phyloP scores from a whole-genome alignment of 1,284 basidiomycete species.

The Microbotryum saponariae region DNA sequence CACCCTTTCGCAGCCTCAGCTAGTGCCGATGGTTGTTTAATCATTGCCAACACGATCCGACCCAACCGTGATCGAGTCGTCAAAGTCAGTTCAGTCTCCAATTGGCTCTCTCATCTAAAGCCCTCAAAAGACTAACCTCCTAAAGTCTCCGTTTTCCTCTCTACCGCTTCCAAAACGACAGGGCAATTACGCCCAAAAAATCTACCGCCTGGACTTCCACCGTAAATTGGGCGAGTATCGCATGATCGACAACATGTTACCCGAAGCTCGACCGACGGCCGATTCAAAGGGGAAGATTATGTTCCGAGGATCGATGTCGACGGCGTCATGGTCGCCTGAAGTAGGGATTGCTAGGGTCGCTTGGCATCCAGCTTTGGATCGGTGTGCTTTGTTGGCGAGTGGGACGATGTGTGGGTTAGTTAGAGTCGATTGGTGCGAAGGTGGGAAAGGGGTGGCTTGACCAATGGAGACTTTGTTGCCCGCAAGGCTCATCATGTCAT shows the following conservation, averaged over 20 bases:
- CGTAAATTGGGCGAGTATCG: conserved; percentile 61
- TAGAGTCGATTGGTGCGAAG: conserved; percentile 56
- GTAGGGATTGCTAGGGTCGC: conserved; percentile 64
- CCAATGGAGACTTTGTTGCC: background rate
- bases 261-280: conserved; percentile 11
- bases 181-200: conserved; percentile 53
- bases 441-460: conserved; percentile 7
- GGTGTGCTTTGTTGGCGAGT: conserved; percentile 62
- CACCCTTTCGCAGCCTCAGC: conserved; percentile 76
- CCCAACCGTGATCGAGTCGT: conserved; percentile 35
- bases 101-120: background rate
- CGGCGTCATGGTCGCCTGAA: conserved; percentile 64
- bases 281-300: conserved; percentile 40
- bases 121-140: background rate
- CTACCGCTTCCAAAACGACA: background rate
- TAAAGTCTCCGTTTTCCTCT: too few species aligned
- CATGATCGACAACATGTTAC: conserved; percentile 70
- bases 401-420: conserved; percentile 75
- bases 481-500: background rate
- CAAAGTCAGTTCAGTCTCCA: conserved; percentile 42
- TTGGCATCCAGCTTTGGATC: conserved; percentile 70
- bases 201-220: conserved; percentile 80
- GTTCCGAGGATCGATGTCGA: conserved; percentile 11
- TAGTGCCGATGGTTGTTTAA: conserved; percentile 68
- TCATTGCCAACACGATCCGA: conserved; percentile 59